These are phyloP conservation scores for Candida namnaoensis DNA, from an alignment of 805 yeast genomes.

Conservation along the genomic window DNA sequence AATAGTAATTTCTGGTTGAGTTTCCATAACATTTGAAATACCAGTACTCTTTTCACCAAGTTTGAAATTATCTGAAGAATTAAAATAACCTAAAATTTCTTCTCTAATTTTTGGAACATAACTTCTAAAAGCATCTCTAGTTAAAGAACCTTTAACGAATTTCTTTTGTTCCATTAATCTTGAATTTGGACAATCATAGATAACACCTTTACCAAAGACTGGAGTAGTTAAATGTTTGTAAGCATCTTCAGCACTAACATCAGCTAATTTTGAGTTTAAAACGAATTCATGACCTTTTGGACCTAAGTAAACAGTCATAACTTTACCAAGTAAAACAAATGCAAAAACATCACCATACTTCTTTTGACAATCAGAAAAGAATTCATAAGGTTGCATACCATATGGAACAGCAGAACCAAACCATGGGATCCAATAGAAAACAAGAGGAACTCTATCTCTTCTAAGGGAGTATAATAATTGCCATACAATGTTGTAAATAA, in stretches of 20 bases:
- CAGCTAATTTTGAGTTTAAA: constrained; percentile 79
- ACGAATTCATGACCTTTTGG: constrained; percentile 98
- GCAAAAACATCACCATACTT: constrained; percentile 93
- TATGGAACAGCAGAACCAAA: constrained; percentile 83
- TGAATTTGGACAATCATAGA: constrained; percentile 91
- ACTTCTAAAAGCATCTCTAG: constrained; percentile 70
- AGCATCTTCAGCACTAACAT: constrained; percentile 95
- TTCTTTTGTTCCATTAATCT: constrained; percentile 97
- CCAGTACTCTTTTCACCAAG: constrained; percentile 33
- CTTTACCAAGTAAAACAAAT: constrained; percentile 79
- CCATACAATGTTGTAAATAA: constrained; percentile 55
- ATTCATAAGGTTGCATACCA: constrained; percentile 91
- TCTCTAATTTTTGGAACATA: constrained; percentile 86
- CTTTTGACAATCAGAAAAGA: constrained; percentile 68
- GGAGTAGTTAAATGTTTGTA: constrained; percentile 98
- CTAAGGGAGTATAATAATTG: constrained; percentile 64
- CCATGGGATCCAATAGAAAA: constrained; percentile 93
- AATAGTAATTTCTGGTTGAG: constrained; percentile 93
- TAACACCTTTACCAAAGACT: constrained; percentile 94
- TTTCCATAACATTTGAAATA: constrained; percentile 57
- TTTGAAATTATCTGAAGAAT: constrained; percentile 39
- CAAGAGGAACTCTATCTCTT: constrained; percentile 82
- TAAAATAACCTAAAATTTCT: constrained; percentile 66
- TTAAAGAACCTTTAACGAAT: constrained; percentile 85
- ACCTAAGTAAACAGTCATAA: constrained; percentile 93